Base-by-base conservation (phyloP, 495 filamentous ascomycete species). In the Xylaria palmicola region DNA sequence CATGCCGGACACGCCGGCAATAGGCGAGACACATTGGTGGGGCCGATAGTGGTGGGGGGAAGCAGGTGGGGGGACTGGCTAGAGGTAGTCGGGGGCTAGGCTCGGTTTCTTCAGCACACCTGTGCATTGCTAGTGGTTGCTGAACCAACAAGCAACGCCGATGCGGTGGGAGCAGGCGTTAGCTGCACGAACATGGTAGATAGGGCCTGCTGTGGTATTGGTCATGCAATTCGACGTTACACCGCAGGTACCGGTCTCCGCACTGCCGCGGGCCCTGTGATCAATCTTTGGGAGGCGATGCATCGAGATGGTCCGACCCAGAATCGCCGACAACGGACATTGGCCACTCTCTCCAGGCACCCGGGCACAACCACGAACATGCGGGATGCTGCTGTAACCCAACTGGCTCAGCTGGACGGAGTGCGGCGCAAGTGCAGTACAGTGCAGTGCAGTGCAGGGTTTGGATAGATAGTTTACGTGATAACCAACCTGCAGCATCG, bases 251-350 rank as follows among this genome's bases (percentile, higher is more conserved):
- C n/a, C 13, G 5, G 10, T 32, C 6, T 40, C 51, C 27, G 17
- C 12, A 29, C 44, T 7, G 17, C 29, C 29, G 45, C 51, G 26
- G 53, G 37, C 53, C 53, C 19, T 56, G 53, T 56, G 53, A 56
- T 39, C 53, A 44, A 22, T 44, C 53, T 44, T 34, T 43, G 39
- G 22, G 34, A 56, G 29, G 36, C 37, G 36, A 1, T 26, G 9
- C 20, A 9, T 22, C 1, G 15, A 22, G 39, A 3, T 20, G 12
- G 1, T n/a, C 51, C 51, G 41, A 29, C 34, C 20, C 32, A 34
- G 19, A 6, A 40, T 43, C 34, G 40, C 52, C 52, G 52, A 55
- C 52, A 55, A 20, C 52, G 52, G 52, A 55, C 52, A 20, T 10
- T 55, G 22, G 1, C 2, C 12, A 19, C 4, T 47, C 43, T 19